Evolutionary conservation across 257 asterid species (phyloP), one percentile per base, ranked within the genome.

Genomic region (Datura wrightii): DNA sequence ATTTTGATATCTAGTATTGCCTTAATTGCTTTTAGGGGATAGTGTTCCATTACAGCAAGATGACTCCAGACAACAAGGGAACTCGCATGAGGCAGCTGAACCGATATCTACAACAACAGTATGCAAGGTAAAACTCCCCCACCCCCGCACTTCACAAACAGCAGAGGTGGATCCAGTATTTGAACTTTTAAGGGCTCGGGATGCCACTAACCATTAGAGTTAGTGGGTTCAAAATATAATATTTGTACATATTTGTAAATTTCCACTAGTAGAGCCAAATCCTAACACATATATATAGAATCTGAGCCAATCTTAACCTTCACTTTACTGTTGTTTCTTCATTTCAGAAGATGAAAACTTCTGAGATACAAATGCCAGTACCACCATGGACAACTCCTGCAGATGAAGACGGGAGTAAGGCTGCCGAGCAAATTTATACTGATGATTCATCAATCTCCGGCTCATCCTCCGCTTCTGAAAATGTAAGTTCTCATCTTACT

Each of bases 391-490:
- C 41, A 46, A 13, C 84, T 48, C 58, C 85, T 19, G 48, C 44
- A 4, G 18, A 83, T n/a, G 55, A 24, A 36, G 65, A 69, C 0
- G 3, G 13, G 81, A 54, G 0, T 31, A 14, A 53, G 6, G 44
- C 19, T 1, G 54, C 9, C 34, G 1, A 9, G 81, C 69, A 54
- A 13, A 58, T 69, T 67, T 67, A 50, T 56, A 59, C 18, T 39
- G 37, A 36, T n/a, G 81, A 39, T 69, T n/a, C 71, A 14, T 19
- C 71, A 15, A 18, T 50, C 54, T 54, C 53, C 54, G 6, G 53
- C 83, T 80, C 83, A 2, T 53, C 85, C 56, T 69, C 52, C 10
- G 5, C 80, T 82, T 70, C 80, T 4, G 85, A 41, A 16, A 74
- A 83, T 18, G 59, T 83, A 83, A 52, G 6, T 55, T 83, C 56